Evolutionary conservation across 257 asterid species (phyloP).

Genomic region (Nicotiana benthamiana): DNA sequence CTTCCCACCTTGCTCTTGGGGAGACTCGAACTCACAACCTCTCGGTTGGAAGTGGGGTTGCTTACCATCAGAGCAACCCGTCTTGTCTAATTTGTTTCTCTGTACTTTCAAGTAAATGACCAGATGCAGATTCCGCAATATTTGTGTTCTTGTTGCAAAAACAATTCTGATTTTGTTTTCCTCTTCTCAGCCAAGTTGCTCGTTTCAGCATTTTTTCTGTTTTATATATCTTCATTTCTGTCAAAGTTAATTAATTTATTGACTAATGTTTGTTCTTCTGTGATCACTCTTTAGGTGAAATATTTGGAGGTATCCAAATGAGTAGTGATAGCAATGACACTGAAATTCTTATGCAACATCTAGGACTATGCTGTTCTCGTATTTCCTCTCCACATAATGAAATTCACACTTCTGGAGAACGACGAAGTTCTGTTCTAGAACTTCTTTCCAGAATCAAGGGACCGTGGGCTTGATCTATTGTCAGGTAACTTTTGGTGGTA

Average conservation of each 20-base stretch:
- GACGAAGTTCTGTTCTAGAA: conserved; percentile 43
- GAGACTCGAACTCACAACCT: too few relatives aligned
- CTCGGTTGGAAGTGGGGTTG: too few relatives aligned
- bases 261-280: neutral
- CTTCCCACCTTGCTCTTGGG: too few relatives aligned
- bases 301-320: conserved; percentile 68
- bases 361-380: conserved; percentile 53
- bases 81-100: neutral
- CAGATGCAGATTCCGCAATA: neutral
- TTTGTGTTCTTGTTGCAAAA: neutral
- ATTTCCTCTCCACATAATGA: conserved; percentile 28
- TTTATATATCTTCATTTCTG: neutral
- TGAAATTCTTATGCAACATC: conserved; percentile 66
- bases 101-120: neutral
- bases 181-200: neutral
- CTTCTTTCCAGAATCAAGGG: conserved; percentile 85
- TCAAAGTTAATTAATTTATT: neutral
- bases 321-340: conserved; percentile 54
- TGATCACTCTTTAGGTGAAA: conserved; percentile 50
- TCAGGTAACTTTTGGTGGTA: conserved; percentile 96
- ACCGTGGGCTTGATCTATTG: conserved; percentile 95
- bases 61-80: too few relatives aligned
- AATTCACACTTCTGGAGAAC: conserved; percentile 31
- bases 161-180: neutral
- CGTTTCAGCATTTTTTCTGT: neutral